Conservation (phyloP, 495 filamentous ascomycete genomes). For the Thozetella sp. region DNA sequence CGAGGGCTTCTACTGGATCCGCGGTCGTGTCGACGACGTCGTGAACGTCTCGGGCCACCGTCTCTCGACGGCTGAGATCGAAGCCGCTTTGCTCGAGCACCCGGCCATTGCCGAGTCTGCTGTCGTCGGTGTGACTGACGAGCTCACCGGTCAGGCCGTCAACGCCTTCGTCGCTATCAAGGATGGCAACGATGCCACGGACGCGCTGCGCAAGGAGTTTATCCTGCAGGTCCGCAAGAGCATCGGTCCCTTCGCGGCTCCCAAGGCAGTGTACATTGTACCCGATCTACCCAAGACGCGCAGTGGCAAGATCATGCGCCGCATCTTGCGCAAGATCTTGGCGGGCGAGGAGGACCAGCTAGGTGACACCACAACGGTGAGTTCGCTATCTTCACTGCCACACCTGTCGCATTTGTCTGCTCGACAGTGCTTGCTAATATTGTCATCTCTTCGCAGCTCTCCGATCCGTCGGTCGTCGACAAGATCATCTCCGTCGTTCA, state of each 20-base stretch:
- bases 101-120: constrained; percentile 89
- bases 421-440: constrained; percentile 32
- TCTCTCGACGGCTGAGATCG: constrained; percentile 96
- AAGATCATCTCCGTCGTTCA: constrained; percentile 87
- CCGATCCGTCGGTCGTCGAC: constrained; percentile 85
- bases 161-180: constrained; percentile 97
- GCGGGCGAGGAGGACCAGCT: constrained; percentile 96
- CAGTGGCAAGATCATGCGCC: constrained; percentile 97
- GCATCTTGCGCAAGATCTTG: constrained; percentile 95
- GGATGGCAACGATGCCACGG: constrained; percentile 75
- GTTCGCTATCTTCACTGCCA: constrained; percentile 24
- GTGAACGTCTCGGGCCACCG: constrained; percentile 97
- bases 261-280: constrained; percentile 88
- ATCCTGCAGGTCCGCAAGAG: constrained; percentile 93
- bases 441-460: constrained; percentile 58
- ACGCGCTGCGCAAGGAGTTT: constrained; percentile 89
- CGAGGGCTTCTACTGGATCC: constrained; percentile 99
- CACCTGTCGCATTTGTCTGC: neutral
- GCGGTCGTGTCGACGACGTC: constrained; percentile 96
- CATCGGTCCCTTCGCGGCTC: constrained; percentile 95
- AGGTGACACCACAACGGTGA: constrained; percentile 89
- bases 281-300: constrained; percentile 95
- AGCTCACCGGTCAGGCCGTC: constrained; percentile 94
- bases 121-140: constrained; percentile 90
- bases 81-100: constrained; percentile 94